Evolutionary conservation across 441 rosid genomes (phyloP), one percentile per base, ranked within the genome.

Genomic region (Euphorbia corollata): DNA sequence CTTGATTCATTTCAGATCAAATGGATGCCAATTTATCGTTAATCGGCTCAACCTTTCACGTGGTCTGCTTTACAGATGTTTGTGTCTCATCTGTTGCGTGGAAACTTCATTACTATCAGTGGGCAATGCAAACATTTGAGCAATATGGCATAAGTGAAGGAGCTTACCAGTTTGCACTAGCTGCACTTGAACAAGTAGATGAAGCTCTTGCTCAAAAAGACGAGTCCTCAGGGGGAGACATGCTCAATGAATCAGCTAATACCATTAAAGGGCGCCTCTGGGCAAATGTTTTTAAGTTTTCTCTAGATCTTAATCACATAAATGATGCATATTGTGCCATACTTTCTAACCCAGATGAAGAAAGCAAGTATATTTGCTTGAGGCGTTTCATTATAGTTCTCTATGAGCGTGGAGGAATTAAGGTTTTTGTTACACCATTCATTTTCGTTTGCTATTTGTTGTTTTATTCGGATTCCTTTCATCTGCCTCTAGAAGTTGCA

Each of bases 101-200:
- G 99, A 95, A 87, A 84, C 95, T 92, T 86, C 89, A 85, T 68
- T 95, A 92, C 84, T 95, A 87, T 77, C 91, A 95, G 73, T 95
- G 99, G 99, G 97, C 84, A 53, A 95, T 95, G 99, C 99, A 88
- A 74, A 82, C 86, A 60, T 95, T 95, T 75, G 98, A 95, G 86
- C 98, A 84, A 79, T 87, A 90, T 83, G 81, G 81, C 81, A 76
- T 90, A 68, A 85, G 87, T 71, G 95, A 88, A 77, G 99, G 98
- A 73, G 96, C 97, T 80, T 87, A 81, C 73, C 97, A 88, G 79
- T 95, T 95, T 90, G 95, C 98, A 59, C 90, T 87, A 71, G 98
- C 98, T 60, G 98, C 97, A 74, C 92, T 95, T 74, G 99, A 95
- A 88, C 97, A 92, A 85, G 98, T 92, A 72, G 98, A 95, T 69